These are phyloP conservation scores for Xylariales sp. DNA, from an alignment of 2,329 filamentous ascomycete species.

Conservation along the genomic window DNA sequence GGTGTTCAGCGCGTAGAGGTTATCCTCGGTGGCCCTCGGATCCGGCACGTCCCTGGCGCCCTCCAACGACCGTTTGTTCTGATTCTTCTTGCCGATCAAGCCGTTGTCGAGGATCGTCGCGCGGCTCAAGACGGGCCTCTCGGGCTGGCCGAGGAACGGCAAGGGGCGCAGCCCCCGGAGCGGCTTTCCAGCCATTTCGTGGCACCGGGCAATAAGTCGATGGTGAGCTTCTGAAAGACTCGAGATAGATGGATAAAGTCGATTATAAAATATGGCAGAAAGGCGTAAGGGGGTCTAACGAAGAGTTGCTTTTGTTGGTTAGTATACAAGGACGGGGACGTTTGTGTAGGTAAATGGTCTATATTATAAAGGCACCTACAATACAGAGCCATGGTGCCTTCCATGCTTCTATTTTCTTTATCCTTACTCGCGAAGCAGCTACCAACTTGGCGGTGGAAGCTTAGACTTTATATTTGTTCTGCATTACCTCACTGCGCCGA, in stretches of 20 bases:
- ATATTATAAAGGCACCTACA: background rate
- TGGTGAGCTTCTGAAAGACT: background rate
- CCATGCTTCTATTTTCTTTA: background rate
- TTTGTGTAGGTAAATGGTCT: background rate
- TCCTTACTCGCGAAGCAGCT: background rate
- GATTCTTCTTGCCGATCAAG: conserved; percentile 29
- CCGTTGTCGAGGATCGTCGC: conserved; percentile 35
- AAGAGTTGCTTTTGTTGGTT: background rate
- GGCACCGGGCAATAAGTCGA: too few relatives aligned
- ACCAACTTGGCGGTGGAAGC: background rate
- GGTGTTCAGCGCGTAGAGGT: conserved; percentile 36
- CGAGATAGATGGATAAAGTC: background rate
- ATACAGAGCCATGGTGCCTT: background rate
- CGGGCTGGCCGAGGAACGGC: background rate
- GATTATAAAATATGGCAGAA: background rate
- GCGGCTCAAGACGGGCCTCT: conserved; percentile 21
- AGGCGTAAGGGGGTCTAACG: background rate
- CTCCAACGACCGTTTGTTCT: background rate
- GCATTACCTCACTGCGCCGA: background rate
- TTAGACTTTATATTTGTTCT: conserved; percentile 11
- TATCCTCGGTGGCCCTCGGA: conserved; percentile 12
- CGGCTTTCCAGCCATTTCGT: conserved; percentile 12
- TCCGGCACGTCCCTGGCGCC: background rate
- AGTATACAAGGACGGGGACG: background rate
- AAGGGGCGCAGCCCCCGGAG: background rate